Percentiles rank a stretch among this genome's conserved stretches.
Evolutionary conservation across 768 basidiomycete genomes (phyloP).

Genomic region (Cystobasidium ongulense): DNA sequence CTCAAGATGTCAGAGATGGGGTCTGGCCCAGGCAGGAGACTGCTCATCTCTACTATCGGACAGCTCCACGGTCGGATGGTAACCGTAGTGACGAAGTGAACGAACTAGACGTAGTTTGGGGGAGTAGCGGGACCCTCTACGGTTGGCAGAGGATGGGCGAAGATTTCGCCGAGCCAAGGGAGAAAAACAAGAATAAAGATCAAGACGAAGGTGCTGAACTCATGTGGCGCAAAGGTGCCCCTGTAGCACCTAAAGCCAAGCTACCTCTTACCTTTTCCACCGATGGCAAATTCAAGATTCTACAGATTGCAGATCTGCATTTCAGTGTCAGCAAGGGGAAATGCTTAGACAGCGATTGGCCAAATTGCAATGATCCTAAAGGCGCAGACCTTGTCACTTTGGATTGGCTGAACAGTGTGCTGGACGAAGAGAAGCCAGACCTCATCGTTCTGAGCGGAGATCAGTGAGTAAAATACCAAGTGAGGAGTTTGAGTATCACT

Average conservation of each 20-base stretch:
- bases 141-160: slow-evolving; percentile 37
- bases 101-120: slow-evolving; percentile 28
- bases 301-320: slow-evolving; percentile 89
- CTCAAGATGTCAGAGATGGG: slow-evolving; percentile 14
- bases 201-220: slow-evolving; percentile 18
- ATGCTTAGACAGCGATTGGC: slow-evolving; percentile 56
- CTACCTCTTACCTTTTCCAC: slow-evolving; percentile 72
- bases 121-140: slow-evolving; percentile 9
- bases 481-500: background rate
- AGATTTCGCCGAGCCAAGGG: slow-evolving; percentile 38
- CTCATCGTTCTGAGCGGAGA: slow-evolving; percentile 88
- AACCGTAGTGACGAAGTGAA: slow-evolving; percentile 22
- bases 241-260: background rate
- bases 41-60: slow-evolving; percentile 21
- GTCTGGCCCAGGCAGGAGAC: slow-evolving; percentile 21
- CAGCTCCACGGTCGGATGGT: slow-evolving; percentile 2
- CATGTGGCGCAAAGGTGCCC: slow-evolving; percentile 22
- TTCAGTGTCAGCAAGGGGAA: slow-evolving; percentile 70
- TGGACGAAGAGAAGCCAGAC: slow-evolving; percentile 78
- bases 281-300: slow-evolving; percentile 76
- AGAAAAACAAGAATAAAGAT: slow-evolving; percentile 40
- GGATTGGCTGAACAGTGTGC: slow-evolving; percentile 60
- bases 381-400: slow-evolving; percentile 69
- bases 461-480: slow-evolving; percentile 48
- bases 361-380: background rate